Base-by-base conservation (phyloP, 1,139 yeast genomes). In the Yarrowia galli region DNA sequence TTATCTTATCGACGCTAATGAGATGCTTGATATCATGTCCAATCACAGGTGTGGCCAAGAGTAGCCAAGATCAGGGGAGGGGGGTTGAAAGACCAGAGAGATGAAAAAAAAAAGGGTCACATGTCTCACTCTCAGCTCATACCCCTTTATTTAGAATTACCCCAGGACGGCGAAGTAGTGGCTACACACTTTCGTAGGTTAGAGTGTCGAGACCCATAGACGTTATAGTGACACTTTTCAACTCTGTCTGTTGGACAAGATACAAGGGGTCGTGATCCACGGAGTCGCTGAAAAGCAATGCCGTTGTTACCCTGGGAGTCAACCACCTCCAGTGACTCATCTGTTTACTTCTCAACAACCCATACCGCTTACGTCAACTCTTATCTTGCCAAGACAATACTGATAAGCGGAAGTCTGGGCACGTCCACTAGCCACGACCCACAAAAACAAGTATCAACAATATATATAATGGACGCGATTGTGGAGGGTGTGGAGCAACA, bases 391-490 rank as follows among this genome's bases (percentile, higher is more conserved):
- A 53, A 53, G 60, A 53, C 60, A 20, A 28, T 23, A 16, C 60
- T 53, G 60, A 53, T 53, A 53, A 53, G 60, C 60, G 4, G n/a
- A 36, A 53, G 60, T 36, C 60, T 53, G 35, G 60, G 60, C 60
- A 38, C 43, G 56, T 36, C 43, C 45, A 53, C 32, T 53, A 38
- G 56, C 56, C 56, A 49, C 56, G n/a, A 49, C n/a, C n/a, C 54
- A 43, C 23, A n/a, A 18, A 18, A 15, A 22, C 43, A 22, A 10
- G 20, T 22, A 38, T 3, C 18, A 18, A 13, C 35, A 36, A 16
- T 22, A 22, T 53, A 53, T 53, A 53, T 53, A 53, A 36, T 20
- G 53, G 20, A 48, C 35, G 35, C 28, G 48, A 6, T 32, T 18
- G 58, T n/a, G 15, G 23, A 7, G 15, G 58, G 15, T 13, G 6